Evolutionary conservation across 768 basidiomycete genomes (phyloP), one percentile per base, ranked within the genome.

Genomic region (Mycena amicta): DNA sequence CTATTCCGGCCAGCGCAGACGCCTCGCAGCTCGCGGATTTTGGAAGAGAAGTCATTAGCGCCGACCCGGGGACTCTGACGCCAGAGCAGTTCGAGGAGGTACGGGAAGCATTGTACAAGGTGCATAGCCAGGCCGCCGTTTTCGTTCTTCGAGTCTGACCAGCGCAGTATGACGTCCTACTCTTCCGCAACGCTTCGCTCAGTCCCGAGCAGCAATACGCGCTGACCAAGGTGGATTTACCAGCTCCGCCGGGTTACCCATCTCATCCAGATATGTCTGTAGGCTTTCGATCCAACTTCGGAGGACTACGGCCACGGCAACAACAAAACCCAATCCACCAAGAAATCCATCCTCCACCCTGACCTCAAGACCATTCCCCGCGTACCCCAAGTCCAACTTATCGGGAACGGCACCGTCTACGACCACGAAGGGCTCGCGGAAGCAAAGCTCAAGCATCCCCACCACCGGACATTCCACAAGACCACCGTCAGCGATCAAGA

Each of bases 291-390:
- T 69, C 76, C 77, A 0, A 50, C 74, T 50, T 78, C 77, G 2
- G 77, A 81, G 65, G 83, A 72, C 63, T 94, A 95, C 66, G 93
- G 93, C 0, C 93, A 95, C 66, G 92, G 93, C 2, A 93, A 93
- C 72, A 92, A 92, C 78, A 92, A 92, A 79, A 92, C 89, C 0
- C 83, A 86, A 54, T 74, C 76, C 43, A 85, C 86, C 22, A 82
- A 80, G 66, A 88, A 88, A 67, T 93, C 92, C 3, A 89, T 95
- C 66, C 84, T 94, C 15, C 92, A 93, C 68, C 90, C 92, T 0
- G 90, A 94, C 70, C 83, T 95, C 66, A 95, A 93, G 79, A 94
- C 91, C 37, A 92, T 96, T 60, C 92, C 94, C 1, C 82, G 88
- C 23, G 86, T 90, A 1, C 91, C 92, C 1, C 91, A 95, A 68